Evolutionary conservation across 495 filamentous ascomycete species (phyloP).

Genomic region (Clohesyomyces aquaticus): DNA sequence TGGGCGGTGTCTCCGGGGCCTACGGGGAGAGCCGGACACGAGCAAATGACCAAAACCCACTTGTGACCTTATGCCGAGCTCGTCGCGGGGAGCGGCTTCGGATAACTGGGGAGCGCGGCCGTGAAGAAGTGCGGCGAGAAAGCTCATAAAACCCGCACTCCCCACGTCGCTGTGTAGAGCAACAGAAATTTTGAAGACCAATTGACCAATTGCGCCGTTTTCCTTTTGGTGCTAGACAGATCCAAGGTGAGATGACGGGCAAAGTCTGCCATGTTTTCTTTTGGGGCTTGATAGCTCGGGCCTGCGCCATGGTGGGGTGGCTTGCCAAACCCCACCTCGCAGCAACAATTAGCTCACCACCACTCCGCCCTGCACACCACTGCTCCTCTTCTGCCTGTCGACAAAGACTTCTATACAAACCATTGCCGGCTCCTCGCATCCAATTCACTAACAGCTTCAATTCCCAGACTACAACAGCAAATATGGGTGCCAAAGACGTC

Average conservation of each 20-base stretch:
- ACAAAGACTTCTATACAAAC: not conserved
- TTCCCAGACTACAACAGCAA: conserved; percentile 42
- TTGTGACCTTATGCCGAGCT: conserved; percentile 27
- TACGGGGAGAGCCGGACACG: conserved; percentile 37
- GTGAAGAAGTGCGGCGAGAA: conserved; percentile 7
- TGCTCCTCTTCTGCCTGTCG: not conserved
- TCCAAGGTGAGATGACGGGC: conserved; percentile 20
- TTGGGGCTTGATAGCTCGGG: conserved; percentile 7
- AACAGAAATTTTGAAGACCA: conserved; percentile 20
- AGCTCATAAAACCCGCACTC: conserved; percentile 15
- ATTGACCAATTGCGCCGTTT: conserved; percentile 6
- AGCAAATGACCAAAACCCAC: conserved; percentile 12
- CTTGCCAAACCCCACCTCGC: not conserved
- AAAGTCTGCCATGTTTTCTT: conserved; percentile 16
- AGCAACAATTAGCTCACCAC: not conserved
- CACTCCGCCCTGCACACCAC: not conserved
- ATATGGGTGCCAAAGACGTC: conserved; percentile 67
- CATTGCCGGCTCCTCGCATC: not conserved
- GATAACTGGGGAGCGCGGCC: conserved; percentile 34
- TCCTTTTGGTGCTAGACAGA: conserved; percentile 1
- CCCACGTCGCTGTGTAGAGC: conserved; percentile 25
- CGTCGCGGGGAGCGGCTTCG: conserved; percentile 18
- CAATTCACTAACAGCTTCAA: conserved; percentile 2
- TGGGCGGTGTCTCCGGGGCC: conserved; percentile 13
- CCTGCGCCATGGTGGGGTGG: conserved; percentile 16